Base-by-base conservation (phyloP, 1,284 basidiomycete species). In the Tilletiaria anomala region DNA sequence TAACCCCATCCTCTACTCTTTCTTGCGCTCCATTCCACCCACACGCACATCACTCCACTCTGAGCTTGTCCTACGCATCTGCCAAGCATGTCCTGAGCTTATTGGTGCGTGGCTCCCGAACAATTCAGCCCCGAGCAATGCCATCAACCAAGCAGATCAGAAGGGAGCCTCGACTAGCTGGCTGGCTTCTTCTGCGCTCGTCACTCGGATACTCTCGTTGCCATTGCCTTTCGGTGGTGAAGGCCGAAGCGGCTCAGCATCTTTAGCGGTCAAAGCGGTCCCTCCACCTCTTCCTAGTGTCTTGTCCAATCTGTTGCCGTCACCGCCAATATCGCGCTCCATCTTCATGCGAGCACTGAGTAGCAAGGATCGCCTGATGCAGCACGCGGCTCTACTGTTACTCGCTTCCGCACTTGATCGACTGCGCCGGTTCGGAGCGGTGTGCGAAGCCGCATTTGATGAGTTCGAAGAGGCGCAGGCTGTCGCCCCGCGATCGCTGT, bases 21-120 rank as follows among this genome's bases (percentile, higher is more conserved):
- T 89, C 11, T 59, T 91, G 14, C 78, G 79, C 51, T 72, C 71
- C 1, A 70, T 91, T 15, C 80, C 80, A 50, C 79, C 82, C 4
- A 82, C 82, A 42, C 83, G 89, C 54, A 86, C 89, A 55, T 70
- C 78, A 8, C 75, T 82, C n/a, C 79, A 86, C 48, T 85, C 85
- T 54, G 83, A 86, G 50, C 73, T 93, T 34, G 81, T 80, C 0
- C 65, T 85, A 33, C 80, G 79, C 56, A 82, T 93, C 22, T 70
- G 87, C 17, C 56, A 70, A 2, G 78, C 82, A 0, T 89, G 83
- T 64, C 87, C 87, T 0, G 88, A 94, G 64, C 76, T 93, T 3
- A 78, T 87, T 1, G 72, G 80, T 0, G 77, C 81, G 75, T 85
- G 58, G 39, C 72, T 72, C 22, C 26, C n/a, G 20, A 32, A 22